A percentile compares a stretch with the other conserved stretches of the same genome.
These are phyloP conservation scores for Haematococcus lacustris DNA, from an alignment of 139 green algal genomes.

Conservation along the genomic window DNA sequence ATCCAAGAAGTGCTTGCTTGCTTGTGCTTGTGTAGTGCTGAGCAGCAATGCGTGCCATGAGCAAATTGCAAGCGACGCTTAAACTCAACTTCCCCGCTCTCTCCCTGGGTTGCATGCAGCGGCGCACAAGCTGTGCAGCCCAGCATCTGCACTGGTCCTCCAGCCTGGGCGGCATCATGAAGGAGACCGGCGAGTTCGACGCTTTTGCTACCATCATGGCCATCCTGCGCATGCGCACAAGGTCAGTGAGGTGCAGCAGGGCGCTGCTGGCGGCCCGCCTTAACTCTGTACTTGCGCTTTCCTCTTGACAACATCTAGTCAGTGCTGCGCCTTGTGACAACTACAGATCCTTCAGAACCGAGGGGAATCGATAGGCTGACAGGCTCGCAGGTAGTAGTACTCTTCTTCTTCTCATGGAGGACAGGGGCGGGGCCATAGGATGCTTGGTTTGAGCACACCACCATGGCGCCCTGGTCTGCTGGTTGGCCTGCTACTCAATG, in stretches of 20 bases:
- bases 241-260: not conserved
- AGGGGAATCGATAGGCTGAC: too few species aligned
- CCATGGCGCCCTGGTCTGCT: too few species aligned
- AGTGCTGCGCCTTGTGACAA: too few species aligned
- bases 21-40: not conserved
- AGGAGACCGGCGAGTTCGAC: slow-evolving; percentile 39
- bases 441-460: too few species aligned
- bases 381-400: too few species aligned
- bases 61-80: not conserved
- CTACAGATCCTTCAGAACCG: too few species aligned
- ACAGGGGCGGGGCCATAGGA: too few species aligned
- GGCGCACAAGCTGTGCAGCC: slow-evolving; percentile 21
- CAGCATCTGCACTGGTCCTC: slow-evolving; percentile 39
- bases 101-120: not conserved
- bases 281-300: not conserved
- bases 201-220: slow-evolving; percentile 41
- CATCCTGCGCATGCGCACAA: slow-evolving; percentile 34
- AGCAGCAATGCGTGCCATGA: not conserved
- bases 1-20: not conserved
- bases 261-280: too few species aligned
- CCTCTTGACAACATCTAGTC: not conserved
- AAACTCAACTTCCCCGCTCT: too few species aligned
- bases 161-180: slow-evolving; percentile 34
- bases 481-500: too few species aligned
- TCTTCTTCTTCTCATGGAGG: not conserved